These are phyloP conservation scores for Candida maesae DNA, from an alignment of 805 yeast genomes.

Conservation along the genomic window DNA sequence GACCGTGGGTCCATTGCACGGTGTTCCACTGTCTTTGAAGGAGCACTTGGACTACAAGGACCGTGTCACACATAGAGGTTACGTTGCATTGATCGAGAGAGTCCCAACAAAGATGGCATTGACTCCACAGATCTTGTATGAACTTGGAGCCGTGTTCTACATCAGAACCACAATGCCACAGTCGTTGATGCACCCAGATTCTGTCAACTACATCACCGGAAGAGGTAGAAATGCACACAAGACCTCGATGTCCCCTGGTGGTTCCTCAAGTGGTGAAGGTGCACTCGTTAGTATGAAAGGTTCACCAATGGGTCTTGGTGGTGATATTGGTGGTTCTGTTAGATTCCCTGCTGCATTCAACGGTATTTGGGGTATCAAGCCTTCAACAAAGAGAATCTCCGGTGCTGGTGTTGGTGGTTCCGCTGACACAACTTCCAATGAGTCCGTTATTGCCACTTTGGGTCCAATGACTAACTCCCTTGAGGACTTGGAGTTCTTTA, in stretches of 20 bases:
- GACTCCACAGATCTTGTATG: slow-evolving; percentile 36
- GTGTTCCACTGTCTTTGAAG: slow-evolving; percentile 62
- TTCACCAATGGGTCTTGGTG: slow-evolving; percentile 57
- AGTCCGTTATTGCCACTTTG: slow-evolving; percentile 57
- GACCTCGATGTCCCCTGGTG: slow-evolving; percentile 58
- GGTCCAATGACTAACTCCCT: slow-evolving; percentile 67
- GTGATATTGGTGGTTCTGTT: slow-evolving; percentile 70
- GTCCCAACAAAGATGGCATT: slow-evolving; percentile 38
- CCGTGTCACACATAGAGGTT: slow-evolving; percentile 53
- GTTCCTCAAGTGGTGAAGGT: slow-evolving; percentile 72
- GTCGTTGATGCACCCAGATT: slow-evolving; percentile 63
- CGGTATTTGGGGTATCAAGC: slow-evolving; percentile 57
- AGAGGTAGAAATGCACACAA: slow-evolving; percentile 55
- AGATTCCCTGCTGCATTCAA: slow-evolving; percentile 64
- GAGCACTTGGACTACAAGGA: slow-evolving; percentile 57
- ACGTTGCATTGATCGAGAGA: slow-evolving; percentile 37
- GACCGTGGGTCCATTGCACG: slow-evolving; percentile 63
- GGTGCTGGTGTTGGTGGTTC: slow-evolving; percentile 25
- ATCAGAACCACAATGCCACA: slow-evolving; percentile 67
- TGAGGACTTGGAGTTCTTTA: slow-evolving; percentile 63
- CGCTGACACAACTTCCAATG: slow-evolving; percentile 30
- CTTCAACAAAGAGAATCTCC: slow-evolving; percentile 51
- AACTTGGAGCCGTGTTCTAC: slow-evolving; percentile 47
- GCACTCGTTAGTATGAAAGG: slow-evolving; percentile 55
- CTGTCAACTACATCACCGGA: slow-evolving; percentile 55